Percentiles rank a stretch among this genome's conserved stretches.
These are phyloP conservation scores for Camellia oleifera DNA, from an alignment of 179 eudicot species.

Conservation along the genomic window DNA sequence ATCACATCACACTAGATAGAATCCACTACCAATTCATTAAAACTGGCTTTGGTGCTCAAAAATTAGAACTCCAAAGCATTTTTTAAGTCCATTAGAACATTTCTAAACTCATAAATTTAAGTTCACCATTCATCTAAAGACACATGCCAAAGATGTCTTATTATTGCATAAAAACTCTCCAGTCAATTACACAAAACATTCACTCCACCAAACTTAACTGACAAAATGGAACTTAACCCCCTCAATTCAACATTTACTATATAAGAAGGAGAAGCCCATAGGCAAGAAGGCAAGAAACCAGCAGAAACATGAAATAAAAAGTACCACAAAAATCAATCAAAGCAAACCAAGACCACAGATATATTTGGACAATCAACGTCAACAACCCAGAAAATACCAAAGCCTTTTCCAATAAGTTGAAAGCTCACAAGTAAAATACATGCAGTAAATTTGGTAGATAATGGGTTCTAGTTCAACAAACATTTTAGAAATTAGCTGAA, in stretches of 20 bases:
- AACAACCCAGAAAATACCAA: not conserved
- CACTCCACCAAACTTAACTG: too few relatives aligned
- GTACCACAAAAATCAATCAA: not conserved
- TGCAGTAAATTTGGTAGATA: not conserved
- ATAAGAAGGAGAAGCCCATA: too few relatives aligned
- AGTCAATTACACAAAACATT: too few relatives aligned
- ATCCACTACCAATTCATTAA: not conserved
- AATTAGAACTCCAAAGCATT: too few relatives aligned
- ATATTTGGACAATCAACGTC: not conserved
- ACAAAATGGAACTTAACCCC: too few relatives aligned
- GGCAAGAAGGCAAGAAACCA: too few relatives aligned
- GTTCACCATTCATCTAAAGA: not conserved
- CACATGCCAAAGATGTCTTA: too few relatives aligned
- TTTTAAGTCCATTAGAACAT: not conserved
- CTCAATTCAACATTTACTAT: too few relatives aligned
- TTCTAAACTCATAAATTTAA: not conserved
- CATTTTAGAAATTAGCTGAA: not conserved
- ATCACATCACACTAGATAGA: too few relatives aligned
- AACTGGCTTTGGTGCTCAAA: too few relatives aligned
- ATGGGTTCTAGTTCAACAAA: constrained; percentile 4
- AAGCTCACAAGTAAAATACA: not conserved
- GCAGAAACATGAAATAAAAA: not conserved
- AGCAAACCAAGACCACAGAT: not conserved
- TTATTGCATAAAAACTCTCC: too few relatives aligned
- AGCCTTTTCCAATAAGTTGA: not conserved